phyloP scores from a whole-genome alignment of 2,329 filamentous ascomycete genomes.

The Calonectria montana region DNA sequence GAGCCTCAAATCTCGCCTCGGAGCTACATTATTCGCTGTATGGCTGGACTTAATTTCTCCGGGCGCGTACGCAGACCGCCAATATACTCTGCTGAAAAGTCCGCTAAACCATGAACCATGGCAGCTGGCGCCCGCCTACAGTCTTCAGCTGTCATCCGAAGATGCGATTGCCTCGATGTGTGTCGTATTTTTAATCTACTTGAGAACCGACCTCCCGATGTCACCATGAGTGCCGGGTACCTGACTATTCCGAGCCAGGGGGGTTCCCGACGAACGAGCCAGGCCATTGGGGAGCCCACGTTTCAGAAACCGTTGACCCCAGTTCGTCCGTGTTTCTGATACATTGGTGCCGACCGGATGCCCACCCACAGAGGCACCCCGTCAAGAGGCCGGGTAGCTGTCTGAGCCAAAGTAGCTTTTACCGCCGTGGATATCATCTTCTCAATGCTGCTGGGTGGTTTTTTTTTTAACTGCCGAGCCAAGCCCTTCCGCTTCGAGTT shows the following conservation, averaged over 20 bases:
- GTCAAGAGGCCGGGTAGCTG: not conserved
- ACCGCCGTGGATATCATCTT: not conserved
- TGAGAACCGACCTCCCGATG: slow-evolving; percentile 1
- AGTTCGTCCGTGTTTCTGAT: slow-evolving; percentile 19
- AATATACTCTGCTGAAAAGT: not conserved
- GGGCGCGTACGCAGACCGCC: not conserved
- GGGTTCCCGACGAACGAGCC: not conserved
- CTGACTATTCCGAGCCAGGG: not conserved
- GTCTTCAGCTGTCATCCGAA: slow-evolving; percentile 9
- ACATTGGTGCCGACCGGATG: slow-evolving; percentile 7
- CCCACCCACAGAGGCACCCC: not conserved
- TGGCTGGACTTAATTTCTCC: not conserved
- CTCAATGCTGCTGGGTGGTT: not conserved
- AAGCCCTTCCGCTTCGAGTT: not conserved
- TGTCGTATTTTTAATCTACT: slow-evolving; percentile 1
- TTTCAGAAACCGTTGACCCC: slow-evolving; percentile 14
- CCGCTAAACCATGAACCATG: slow-evolving; percentile 3
- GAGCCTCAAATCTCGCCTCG: not conserved
- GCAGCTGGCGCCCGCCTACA: not conserved
- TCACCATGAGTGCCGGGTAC: not conserved
- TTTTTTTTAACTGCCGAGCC: not conserved
- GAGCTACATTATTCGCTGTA: not conserved
- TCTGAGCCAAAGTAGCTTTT: not conserved
- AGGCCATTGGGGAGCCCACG: not conserved
- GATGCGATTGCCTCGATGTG: slow-evolving; percentile 11